Evolutionary conservation across 495 filamentous ascomycete species (phyloP), one percentile per base, ranked within the genome.

Genomic region (Tuber calosporum): DNA sequence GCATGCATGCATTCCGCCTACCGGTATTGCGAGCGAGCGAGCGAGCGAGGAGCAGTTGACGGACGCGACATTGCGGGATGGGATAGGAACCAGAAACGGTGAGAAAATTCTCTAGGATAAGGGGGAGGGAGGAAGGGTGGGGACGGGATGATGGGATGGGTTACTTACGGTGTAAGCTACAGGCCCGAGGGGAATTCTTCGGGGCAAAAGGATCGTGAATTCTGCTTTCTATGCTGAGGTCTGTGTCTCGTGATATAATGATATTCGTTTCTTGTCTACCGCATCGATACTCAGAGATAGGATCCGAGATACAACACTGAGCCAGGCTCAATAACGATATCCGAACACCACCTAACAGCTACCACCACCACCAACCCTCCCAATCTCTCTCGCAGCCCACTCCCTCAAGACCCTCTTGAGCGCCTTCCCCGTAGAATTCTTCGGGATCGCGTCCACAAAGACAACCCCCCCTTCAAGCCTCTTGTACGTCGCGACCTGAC

Each of bases 351-450:
- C 53, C 15, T 62, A 62, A 34, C 30, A 58, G 11, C 53, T 17
- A 19, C 53, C 26, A 5, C 53, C 48, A 53, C 22, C 13, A 19
- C 53, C 30, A 62, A 70, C 74, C 4, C 39, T 69, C 4, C n/a
- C 48, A n/a, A 78, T 42, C 53, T 72, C 76, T 20, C 38, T 77
- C 72, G 74, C 78, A 45, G 81, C 82, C 72, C 74, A 79, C 66
- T 86, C 87, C 68, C 86, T 84, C 75, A 89, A 77, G 34, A 82
- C 82, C 68, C 83, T 84, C 66, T 87, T 83, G 75, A 88, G 73
- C 71, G 89, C 87, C 83, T 91, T 91, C 34, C 89, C 89, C 9
- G 84, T 86, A 7, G 88, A 84, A 77, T 87, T 90, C 82, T 89
- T 89, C 0, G 90, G 90, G 66, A 92, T 88, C 7, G 80, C 79